Evolutionary conservation across 2,329 filamentous ascomycete species (phyloP), one percentile per base, ranked within the genome.

Genomic region (Aspergillus sp.): DNA sequence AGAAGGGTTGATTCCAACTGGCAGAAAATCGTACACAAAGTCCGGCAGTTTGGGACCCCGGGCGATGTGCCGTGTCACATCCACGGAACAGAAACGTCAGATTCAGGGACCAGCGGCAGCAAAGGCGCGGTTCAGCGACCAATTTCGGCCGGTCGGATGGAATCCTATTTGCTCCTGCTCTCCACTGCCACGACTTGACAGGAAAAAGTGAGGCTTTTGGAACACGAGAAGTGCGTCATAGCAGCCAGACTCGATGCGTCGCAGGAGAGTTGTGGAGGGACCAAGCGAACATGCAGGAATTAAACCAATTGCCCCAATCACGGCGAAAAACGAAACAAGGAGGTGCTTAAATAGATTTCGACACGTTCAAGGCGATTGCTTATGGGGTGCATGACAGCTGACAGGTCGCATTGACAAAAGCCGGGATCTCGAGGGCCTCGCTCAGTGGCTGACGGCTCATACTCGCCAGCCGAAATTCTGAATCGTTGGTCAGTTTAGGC

Each of bases 191-290:
- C 42, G 44, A 55, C 55, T 56, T 56, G 55, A 59, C 57, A 57
- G 56, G 59, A 54, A 62, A 54, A 64, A 64, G 60, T 61, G 62
- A 64, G 64, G 61, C 59, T 51, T 11, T 30, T n/a, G 34, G n/a
- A 39, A 50, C 38, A 50, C 47, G 39, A 15, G 38, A 44, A 49
- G 45, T 44, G 45, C 26, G 52, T 55, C 34, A 39, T 20, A 22
- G 36, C 44, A 48, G 22, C 20, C 41, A 44, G 39, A 55, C 26
- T 55, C 38, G 53, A 50, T 43, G 44, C 4, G n/a, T 55, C 44
- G 22, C 44, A 55, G 34, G 20, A 20, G 26, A 17, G 44, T 36
- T 48, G 36, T 42, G 38, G 17, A 55, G 26, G 22, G 39, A 53
- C 32, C 22, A 38, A 43, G 30, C 53, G 45, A 55, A 55, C 53